Base-by-base conservation (phyloP, 2,329 filamentous ascomycete species). In the Exophiala mesophila region DNA sequence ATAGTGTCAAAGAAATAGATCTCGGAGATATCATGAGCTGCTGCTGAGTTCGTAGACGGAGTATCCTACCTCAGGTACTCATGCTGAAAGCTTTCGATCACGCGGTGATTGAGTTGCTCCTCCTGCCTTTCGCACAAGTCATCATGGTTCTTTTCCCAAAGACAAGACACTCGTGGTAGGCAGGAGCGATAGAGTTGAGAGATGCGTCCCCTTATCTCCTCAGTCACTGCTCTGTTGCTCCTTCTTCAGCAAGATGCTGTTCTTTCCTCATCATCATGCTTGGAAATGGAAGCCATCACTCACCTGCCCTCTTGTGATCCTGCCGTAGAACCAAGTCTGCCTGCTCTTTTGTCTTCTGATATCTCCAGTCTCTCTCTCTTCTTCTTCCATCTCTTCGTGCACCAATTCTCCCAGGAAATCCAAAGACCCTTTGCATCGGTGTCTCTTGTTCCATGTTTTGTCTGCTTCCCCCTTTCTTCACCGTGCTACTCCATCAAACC, bases 281-380 rank as follows among this genome's bases (percentile, higher is more conserved):
- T 8, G 24, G 24, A 28, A n/a, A 28, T 28, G 24, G 24, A n/a
- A 28, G 24, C 24, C 24, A n/a, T 8, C 24, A 28, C 33, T 13
- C 32, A 18, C 32, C 32, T 34, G 17, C 33, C 33, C 19, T 20
- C 33, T 35, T 35, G 33, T 35, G 33, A 35, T 35, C 15, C 33
- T 19, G 6, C 33, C 33, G 33, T 35, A 35, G 33, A 35, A 35
- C 13, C 32, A 35, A 19, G 8, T 28, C 8, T 8, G 24, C 24
- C 24, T 28, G n/a, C 24, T 28, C 24, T 28, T 28, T 8, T 28
- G 24, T 28, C 24, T 28, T n/a, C 24, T 28, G 24, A 8, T n/a
- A 8, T 28, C 24, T 28, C 24, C 24, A n/a, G 8, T 28, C 24
- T 28, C 24, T n/a, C n/a, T n/a, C n/a, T 28, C 8, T n/a, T n/a